Percentiles rank a stretch among this genome's conserved stretches.
Conservation (phyloP, 768 basidiomycete genomes). For the Suillus paluster region DNA sequence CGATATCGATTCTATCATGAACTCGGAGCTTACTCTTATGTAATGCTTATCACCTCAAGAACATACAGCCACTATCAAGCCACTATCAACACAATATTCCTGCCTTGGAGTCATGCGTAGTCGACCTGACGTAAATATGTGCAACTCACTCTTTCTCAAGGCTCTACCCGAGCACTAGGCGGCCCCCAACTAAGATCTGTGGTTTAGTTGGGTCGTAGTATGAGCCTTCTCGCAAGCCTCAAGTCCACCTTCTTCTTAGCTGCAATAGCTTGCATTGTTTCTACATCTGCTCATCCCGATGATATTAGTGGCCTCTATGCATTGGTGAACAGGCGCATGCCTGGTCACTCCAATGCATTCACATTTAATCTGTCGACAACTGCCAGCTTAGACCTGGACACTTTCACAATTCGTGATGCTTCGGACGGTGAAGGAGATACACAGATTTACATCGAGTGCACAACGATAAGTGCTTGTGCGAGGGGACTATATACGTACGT, state of each 20-base stretch:
- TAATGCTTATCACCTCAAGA: too few relatives aligned
- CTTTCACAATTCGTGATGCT: slow-evolving; percentile 38
- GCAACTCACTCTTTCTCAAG: too few relatives aligned
- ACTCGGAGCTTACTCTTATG: too few relatives aligned
- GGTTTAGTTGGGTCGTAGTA: background rate
- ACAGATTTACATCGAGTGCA: slow-evolving; percentile 37
- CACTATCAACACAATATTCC: too few relatives aligned
- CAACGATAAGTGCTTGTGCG: slow-evolving; percentile 41
- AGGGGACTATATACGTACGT: slow-evolving; percentile 44
- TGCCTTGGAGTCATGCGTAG: too few relatives aligned
- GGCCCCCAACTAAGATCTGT: too few relatives aligned
- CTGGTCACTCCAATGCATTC: slow-evolving; percentile 36
- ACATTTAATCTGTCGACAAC: slow-evolving; percentile 31
- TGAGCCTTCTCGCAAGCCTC: slow-evolving; percentile 7
- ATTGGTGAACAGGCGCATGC: slow-evolving; percentile 41
- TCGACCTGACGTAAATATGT: too few relatives aligned
- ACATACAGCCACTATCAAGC: too few relatives aligned
- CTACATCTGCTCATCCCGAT: background rate
- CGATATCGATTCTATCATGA: too few relatives aligned
- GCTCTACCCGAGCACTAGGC: too few relatives aligned
- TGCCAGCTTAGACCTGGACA: slow-evolving; percentile 26
- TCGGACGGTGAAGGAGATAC: slow-evolving; percentile 8
- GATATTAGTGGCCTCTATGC: slow-evolving; percentile 38
- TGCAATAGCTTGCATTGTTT: background rate
- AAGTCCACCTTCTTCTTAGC: background rate